Conservation (phyloP, 2,329 filamentous ascomycete genomes). For the Neonectria magnoliae region DNA sequence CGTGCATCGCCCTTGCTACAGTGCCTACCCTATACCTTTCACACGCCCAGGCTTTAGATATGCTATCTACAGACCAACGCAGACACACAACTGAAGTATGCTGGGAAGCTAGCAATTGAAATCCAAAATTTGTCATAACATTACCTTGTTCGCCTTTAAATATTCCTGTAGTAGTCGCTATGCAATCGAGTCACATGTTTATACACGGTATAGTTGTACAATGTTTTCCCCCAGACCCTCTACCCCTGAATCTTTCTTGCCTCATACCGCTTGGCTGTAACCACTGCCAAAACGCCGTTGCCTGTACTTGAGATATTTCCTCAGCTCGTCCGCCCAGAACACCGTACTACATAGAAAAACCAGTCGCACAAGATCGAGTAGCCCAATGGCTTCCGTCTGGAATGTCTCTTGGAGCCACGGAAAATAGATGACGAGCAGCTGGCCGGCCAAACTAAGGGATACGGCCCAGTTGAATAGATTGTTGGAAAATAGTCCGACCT, state of each 20-base stretch:
- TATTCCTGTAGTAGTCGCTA: slow-evolving; percentile 19
- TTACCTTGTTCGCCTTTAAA: slow-evolving; percentile 11
- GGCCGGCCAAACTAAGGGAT: slow-evolving; percentile 82
- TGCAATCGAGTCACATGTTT: slow-evolving; percentile 28
- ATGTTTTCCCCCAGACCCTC: slow-evolving; percentile 7
- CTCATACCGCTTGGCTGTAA: slow-evolving; percentile 73
- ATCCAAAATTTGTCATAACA: slow-evolving; percentile 3
- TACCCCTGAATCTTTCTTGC: slow-evolving; percentile 3
- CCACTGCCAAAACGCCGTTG: slow-evolving; percentile 65
- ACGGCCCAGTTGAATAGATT: slow-evolving; percentile 98
- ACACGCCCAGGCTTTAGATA: no score
- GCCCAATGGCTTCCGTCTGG: slow-evolving; percentile 86
- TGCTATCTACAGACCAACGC: neutral
- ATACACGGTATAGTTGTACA: slow-evolving; percentile 31
- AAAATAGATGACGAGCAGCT: slow-evolving; percentile 92
- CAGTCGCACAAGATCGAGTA: slow-evolving; percentile 79
- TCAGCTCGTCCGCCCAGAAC: slow-evolving; percentile 92
- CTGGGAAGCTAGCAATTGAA: neutral
- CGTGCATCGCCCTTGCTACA: neutral
- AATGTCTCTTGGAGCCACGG: slow-evolving; percentile 94
- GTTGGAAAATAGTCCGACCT: slow-evolving; percentile 85
- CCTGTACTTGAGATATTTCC: slow-evolving; percentile 80
- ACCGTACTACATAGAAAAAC: slow-evolving; percentile 84
- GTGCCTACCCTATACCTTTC: slow-evolving; percentile 34
- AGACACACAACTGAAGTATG: neutral